Base-by-base conservation (phyloP, 1,284 basidiomycete genomes). In the Trametes hirsuta region DNA sequence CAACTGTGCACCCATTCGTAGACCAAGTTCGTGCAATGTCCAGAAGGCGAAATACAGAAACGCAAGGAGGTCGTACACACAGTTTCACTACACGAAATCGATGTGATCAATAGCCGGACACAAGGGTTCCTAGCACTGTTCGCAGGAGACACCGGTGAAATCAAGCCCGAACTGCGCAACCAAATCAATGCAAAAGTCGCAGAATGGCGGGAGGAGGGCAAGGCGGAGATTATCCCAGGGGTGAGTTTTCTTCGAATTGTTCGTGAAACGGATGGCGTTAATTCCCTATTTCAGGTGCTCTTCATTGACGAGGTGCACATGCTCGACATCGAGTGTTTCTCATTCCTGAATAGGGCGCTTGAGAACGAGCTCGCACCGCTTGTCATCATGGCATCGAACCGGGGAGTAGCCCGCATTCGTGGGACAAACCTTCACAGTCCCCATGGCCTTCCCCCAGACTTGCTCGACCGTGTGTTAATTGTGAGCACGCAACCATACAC, bases 241-340 rank as follows among this genome's bases (percentile, higher is more conserved):
- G 95, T 97, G 75, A 57, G 92, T 85, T 2, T 47, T 15, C 6
- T 5, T 22, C 34, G 15, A 14, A 5, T 6, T 5, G 21, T 11
- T 10, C 8, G 10, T 6, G 0, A 40, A 15, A 47, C 21, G 34
- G 8, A 30, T 30, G 35, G 41, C 11, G 21, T 41, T 47, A 4
- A 48, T 10, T 36, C 2, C n/a, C 15, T 12, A 34, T 34, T 30
- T 30, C 67, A 94, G 91, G 92, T 95, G 11, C 79, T 95, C 15
- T 95, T 95, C 79, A 95, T 95, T 67, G 93, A 95, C 74, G 94
- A 98, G 77, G 95, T 98, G 15, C 97, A 99, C 81, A 99, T 99
- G 97, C 88, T 99, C 65, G 97, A 99, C 75, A 97, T 99, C 65
- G 97, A 99, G 76, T 99, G 97, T 74, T 98, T 98, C 82, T 97